These are phyloP conservation scores for Penicillium riverlandense DNA, from an alignment of 495 filamentous ascomycete species.

Conservation along the genomic window DNA sequence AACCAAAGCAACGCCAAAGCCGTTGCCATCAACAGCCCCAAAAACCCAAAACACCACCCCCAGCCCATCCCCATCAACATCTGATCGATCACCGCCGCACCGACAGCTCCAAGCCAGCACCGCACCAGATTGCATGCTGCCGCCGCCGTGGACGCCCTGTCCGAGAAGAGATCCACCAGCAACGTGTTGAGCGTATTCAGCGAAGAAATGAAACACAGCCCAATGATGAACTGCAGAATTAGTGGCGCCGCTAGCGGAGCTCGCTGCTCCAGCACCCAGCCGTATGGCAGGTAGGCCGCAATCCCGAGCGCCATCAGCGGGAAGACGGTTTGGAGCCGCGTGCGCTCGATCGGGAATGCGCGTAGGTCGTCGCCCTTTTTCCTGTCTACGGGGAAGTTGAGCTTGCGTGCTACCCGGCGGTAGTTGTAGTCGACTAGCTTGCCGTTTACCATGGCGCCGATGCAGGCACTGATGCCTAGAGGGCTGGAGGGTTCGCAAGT, in stretches of 20 bases:
- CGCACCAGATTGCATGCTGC: slow-evolving; percentile 62
- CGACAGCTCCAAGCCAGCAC: slow-evolving; percentile 56
- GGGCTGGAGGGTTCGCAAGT: neutral
- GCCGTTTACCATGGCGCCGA: slow-evolving; percentile 50
- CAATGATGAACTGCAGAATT: slow-evolving; percentile 49
- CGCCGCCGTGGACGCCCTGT: slow-evolving; percentile 49
- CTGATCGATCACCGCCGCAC: slow-evolving; percentile 50
- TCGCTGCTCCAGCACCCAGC: slow-evolving; percentile 47
- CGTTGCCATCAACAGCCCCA: slow-evolving; percentile 23
- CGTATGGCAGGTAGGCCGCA: slow-evolving; percentile 41
- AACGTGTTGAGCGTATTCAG: slow-evolving; percentile 36
- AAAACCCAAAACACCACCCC: slow-evolving; percentile 56
- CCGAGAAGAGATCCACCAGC: slow-evolving; percentile 56
- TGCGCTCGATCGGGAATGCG: slow-evolving; percentile 54
- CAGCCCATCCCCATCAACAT: slow-evolving; percentile 54
- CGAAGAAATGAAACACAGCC: slow-evolving; percentile 42
- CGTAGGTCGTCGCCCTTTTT: slow-evolving; percentile 40
- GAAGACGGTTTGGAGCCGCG: slow-evolving; percentile 43
- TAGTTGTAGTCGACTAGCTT: slow-evolving; percentile 52
- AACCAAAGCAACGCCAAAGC: slow-evolving; percentile 21
- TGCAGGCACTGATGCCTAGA: slow-evolving; percentile 32
- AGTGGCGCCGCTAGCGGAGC: slow-evolving; percentile 43
- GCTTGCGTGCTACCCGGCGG: slow-evolving; percentile 38
- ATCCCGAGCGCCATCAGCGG: slow-evolving; percentile 37
- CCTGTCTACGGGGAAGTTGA: slow-evolving; percentile 40